Base-by-base conservation (phyloP, 495 filamentous ascomycete species). In the Penicillium coffeae region DNA sequence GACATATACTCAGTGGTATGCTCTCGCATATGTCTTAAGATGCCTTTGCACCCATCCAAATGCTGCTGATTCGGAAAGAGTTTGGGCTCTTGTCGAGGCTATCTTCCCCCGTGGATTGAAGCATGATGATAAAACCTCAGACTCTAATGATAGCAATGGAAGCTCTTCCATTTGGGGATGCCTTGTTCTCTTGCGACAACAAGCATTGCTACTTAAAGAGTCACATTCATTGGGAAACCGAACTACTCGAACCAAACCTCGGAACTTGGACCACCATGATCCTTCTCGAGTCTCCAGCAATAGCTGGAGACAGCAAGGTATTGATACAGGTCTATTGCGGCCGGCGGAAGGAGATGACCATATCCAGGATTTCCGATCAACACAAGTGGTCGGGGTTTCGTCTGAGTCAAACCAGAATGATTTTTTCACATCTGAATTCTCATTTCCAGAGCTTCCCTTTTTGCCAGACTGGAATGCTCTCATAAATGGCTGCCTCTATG, bases 1-100 rank as follows among this genome's bases (percentile, higher is more conserved):
- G 25, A 75, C 70, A 2, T 79, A 72, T 48, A 76, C 73, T 0
- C 78, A 79, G 47, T 83, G 80, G 80, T 73, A 83, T 52, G 70
- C 77, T 48, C 63, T 82, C 33, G 73, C 71, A 13, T 78, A 72
- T 42, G 65, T 81, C 33, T 48, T 79, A n/a, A 65, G 75, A 47
- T 73, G 76, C 21, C 65, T 72, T 1, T 62, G 60, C 21, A 62
- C 57, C 33, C 69, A 69, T 20, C 66, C 74, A 6, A 64, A 65
- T 59, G 69, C 66, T 8, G 59, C 70, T 6, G 47, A 67, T 6
- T 60, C 77, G 30, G 74, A 80, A 22, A 62, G 70, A 42, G 76
- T 72, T 20, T 80, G 76, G 76, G 48, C 58, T 8, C 69, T 70
- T 19, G 63, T 80, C 34, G 72, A 77, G 21, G 72, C 59, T 21